Evolutionary conservation across 2,329 filamentous ascomycete species (phyloP), one percentile per base, ranked within the genome.

Genomic region (Kalaharituber pfeilii): DNA sequence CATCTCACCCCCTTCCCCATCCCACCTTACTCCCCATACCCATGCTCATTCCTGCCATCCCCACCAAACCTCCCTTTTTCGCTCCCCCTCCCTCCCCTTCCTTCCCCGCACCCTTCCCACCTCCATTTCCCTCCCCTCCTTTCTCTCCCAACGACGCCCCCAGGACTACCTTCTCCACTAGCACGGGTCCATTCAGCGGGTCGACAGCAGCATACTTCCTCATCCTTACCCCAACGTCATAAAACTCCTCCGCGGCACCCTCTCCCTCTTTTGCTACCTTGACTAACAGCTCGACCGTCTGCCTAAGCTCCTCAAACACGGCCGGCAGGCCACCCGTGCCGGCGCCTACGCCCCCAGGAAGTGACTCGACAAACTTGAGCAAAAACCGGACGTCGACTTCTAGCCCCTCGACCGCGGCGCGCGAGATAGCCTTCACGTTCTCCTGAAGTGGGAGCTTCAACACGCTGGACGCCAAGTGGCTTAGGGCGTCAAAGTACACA

Each of bases 211-310:
- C 84, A 66, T 94, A 98, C 67, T 94, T 93, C 71, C 84, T 88
- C 69, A 95, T 94, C 52, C 87, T 75, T 13, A 82, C 84, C 4
- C 82, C 84, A 50, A 91, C 82, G 66, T 98, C 91, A 67, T 91
- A 98, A 68, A 94, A 98, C 67, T 96, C 89, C 60, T 96, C 88
- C n/a, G 86, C 79, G 63, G 94, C 94, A 39, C 94, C 86, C 1
- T 77, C 78, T 11, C 76, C 71, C 47, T 50, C 25, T 65, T 85
- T 80, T 3, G 42, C 42, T 22, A 47, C 42, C 42, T 47, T 47
- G 5, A 47, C 42, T 76, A 98, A 84, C 25, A 98, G 74, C 56
- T 84, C 80, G 49, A 94, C 82, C 1, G 91, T 96, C 71, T 98
- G 91, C 62, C 89, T 82, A 30, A 98, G 73, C 70, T 96, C 91